Evolutionary conservation across 805 yeast species (phyloP).

Genomic region (Wickerhamiella kazuoi): DNA sequence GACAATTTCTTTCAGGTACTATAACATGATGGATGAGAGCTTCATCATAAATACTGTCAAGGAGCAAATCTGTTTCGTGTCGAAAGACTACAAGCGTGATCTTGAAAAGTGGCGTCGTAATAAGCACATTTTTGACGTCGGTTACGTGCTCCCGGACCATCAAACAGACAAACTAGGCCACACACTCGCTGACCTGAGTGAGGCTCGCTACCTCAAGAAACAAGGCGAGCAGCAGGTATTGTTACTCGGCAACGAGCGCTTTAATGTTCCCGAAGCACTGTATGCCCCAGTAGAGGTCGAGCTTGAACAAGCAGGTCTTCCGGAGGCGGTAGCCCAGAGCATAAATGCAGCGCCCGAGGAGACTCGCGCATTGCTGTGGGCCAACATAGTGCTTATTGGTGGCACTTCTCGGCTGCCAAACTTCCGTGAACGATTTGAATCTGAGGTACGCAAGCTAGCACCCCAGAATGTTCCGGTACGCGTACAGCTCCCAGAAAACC

Average conservation of each 20-base stretch:
- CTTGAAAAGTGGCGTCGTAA: constrained; percentile 24
- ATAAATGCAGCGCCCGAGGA: constrained; percentile 56
- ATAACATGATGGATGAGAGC: constrained; percentile 85
- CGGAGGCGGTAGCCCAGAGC: constrained; percentile 50
- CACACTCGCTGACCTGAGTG: constrained; percentile 24
- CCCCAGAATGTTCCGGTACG: constrained; percentile 20
- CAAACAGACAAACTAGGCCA: constrained; percentile 60
- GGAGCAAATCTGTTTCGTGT: constrained; percentile 57
- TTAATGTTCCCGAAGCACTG: constrained; percentile 68
- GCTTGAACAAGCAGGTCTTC: constrained; percentile 60
- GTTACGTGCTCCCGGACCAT: constrained; percentile 76
- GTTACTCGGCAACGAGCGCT: constrained; percentile 63
- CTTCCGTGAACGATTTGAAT: constrained; percentile 37
- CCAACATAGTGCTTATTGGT: constrained; percentile 68
- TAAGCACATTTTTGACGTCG: constrained; percentile 27
- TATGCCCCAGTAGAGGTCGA: constrained; percentile 76
- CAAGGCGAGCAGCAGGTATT: constrained; percentile 42
- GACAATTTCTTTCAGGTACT: constrained; percentile 73
- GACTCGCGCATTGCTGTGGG: constrained; percentile 47
- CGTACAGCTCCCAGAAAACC: constrained; percentile 19
- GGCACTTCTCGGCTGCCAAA: constrained; percentile 64
- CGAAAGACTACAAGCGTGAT: constrained; percentile 35
- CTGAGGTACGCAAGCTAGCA: constrained; percentile 20
- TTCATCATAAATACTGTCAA: constrained; percentile 69
- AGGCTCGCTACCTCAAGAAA: constrained; percentile 9